These are phyloP conservation scores for Elongisporangium prolatum DNA, from an alignment of 352 stramenopile genomes.

Conservation along the genomic window DNA sequence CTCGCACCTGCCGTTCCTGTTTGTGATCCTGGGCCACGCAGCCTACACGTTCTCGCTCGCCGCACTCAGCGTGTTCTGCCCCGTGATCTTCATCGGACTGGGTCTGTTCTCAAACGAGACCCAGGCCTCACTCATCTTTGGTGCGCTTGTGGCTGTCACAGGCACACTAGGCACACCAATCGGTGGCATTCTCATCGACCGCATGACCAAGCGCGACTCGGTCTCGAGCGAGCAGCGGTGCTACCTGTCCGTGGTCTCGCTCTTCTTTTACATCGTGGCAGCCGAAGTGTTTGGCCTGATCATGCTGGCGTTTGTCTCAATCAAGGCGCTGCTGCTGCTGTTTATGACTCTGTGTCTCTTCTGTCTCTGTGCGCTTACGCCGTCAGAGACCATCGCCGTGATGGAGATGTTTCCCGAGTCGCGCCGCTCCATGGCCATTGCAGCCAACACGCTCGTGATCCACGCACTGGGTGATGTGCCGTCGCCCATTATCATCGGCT, in stretches of 20 bases:
- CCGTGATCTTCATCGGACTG: conserved; percentile 86
- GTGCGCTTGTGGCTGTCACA: conserved; percentile 69
- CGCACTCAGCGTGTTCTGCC: conserved; percentile 84
- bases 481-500: conserved; percentile 90
- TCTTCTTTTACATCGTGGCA: conserved; percentile 63
- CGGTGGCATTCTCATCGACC: conserved; percentile 77
- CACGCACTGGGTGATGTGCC: conserved; percentile 94
- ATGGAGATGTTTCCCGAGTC: conserved; percentile 88
- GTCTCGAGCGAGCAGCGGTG: conserved; percentile 31
- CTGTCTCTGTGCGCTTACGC: conserved; percentile 69
- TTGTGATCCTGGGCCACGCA: conserved; percentile 78
- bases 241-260: conserved; percentile 51
- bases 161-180: conserved; percentile 87
- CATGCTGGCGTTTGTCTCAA: conserved; percentile 53
- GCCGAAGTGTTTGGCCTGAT: conserved; percentile 50
- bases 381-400: conserved; percentile 81
- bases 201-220: conserved; percentile 28
- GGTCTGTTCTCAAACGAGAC: conserved; percentile 86
- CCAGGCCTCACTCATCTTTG: conserved; percentile 84
- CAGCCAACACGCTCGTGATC: conserved; percentile 89
- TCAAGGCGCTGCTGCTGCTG: conserved; percentile 52
- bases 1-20: conserved; percentile 63
- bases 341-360: conserved; percentile 70
- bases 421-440: conserved; percentile 87
- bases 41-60: conserved; percentile 87